Percentiles rank a stretch among this genome's conserved stretches.
phyloP scores from a whole-genome alignment of 169 alveolate genomes.

The Cryptosporidium ubiquitum region DNA sequence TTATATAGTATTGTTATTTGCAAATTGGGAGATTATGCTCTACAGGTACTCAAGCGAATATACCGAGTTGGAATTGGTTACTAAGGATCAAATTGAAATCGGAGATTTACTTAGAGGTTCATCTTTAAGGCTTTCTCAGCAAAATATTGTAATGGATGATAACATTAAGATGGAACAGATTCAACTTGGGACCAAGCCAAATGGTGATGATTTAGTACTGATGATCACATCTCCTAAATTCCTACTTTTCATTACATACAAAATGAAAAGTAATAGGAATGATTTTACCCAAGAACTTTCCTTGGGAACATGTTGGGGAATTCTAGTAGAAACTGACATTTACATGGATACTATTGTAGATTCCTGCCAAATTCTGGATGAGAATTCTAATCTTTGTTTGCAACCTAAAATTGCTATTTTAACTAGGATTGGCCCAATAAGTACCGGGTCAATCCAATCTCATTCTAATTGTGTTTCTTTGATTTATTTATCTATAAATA shows the following conservation, averaged over 20 bases:
- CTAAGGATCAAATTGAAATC: constrained; percentile 30
- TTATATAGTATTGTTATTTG: constrained; percentile 28
- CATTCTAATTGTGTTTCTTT: constrained; percentile 50
- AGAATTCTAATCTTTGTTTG: not conserved
- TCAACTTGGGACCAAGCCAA: not conserved
- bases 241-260: constrained; percentile 27
- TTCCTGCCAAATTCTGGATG: constrained; percentile 40
- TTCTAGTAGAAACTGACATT: constrained; percentile 22
- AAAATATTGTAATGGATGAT: constrained; percentile 6
- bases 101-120: not conserved
- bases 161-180: constrained; percentile 36
- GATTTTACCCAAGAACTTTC: constrained; percentile 1
- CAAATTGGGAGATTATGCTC: constrained; percentile 24
- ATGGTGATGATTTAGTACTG: not conserved
- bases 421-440: constrained; percentile 55
- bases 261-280: not conserved
- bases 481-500: constrained; percentile 33
- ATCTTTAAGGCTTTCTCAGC: not conserved
- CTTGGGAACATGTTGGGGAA: constrained; percentile 48
- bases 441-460: constrained; percentile 66
- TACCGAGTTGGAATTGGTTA: constrained; percentile 30
- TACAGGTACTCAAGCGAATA: constrained; percentile 34
- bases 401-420: constrained; percentile 53
- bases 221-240: constrained; percentile 65
- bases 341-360: constrained; percentile 52